Conservation (phyloP, 768 basidiomycete species). For the Crepidotus variabilis region DNA sequence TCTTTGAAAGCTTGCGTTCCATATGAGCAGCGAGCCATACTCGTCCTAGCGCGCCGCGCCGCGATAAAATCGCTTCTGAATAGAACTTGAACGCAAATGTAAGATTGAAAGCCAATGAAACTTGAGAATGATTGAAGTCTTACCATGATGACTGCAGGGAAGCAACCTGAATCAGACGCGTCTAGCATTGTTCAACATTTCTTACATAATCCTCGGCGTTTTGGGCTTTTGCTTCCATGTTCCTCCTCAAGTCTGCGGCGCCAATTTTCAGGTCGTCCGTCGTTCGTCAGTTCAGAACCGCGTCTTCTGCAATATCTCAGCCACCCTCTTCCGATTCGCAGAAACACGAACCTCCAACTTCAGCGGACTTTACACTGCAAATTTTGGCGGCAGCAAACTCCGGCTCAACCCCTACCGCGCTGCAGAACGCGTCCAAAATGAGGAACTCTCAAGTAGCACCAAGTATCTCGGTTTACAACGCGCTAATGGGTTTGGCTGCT, state of each 20-base stretch:
- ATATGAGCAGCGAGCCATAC: slow-evolving; percentile 99
- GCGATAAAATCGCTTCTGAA: slow-evolving; percentile 90
- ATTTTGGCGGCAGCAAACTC: slow-evolving; percentile 34
- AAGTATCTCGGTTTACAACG: slow-evolving; percentile 51
- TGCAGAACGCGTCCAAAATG: slow-evolving; percentile 52
- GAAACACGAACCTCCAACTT: not conserved
- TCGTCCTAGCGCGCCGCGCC: slow-evolving; percentile 90
- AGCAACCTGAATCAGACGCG: slow-evolving; percentile 17
- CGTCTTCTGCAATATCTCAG: not conserved
- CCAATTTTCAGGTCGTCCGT: not conserved
- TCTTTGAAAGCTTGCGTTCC: slow-evolving; percentile 96
- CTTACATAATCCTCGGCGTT: slow-evolving; percentile 18
- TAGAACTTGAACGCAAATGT: slow-evolving; percentile 61
- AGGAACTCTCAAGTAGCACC: slow-evolving; percentile 52
- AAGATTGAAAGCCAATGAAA: not conserved
- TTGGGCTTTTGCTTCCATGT: not conserved
- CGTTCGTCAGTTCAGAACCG: not conserved
- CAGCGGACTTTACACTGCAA: slow-evolving; percentile 27
- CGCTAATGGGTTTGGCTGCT: slow-evolving; percentile 48
- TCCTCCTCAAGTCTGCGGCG: not conserved
- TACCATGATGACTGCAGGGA: slow-evolving; percentile 19
- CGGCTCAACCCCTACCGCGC: slow-evolving; percentile 32
- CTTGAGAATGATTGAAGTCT: not conserved
- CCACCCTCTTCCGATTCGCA: not conserved
- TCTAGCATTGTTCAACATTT: slow-evolving; percentile 17